Percentiles rank a stretch among this genome's conserved stretches.
These are phyloP conservation scores for Lepidium didymum DNA, from an alignment of 345 rosid genomes.

Conservation along the genomic window DNA sequence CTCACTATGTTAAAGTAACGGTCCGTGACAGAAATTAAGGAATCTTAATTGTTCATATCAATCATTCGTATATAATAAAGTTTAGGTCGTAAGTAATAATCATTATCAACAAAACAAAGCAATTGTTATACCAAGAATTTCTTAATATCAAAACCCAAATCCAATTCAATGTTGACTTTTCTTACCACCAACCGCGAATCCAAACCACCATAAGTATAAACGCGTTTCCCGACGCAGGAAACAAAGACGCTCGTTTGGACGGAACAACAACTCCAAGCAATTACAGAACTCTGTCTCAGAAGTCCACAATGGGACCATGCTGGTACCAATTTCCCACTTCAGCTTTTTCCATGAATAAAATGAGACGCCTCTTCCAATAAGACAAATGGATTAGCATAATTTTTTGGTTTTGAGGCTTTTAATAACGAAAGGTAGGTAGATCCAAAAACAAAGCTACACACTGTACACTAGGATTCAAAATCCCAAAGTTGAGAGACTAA, in stretches of 20 bases:
- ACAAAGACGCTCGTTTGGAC: constrained; percentile 1
- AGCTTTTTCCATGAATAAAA: not conserved
- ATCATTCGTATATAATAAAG: not conserved
- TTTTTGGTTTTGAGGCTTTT: constrained; percentile 7
- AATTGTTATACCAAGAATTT: not conserved
- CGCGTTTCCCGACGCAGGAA: constrained; percentile 4
- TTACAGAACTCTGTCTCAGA: not conserved
- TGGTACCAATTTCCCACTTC: not conserved
- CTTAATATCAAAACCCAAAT: not conserved
- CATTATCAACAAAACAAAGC: constrained; percentile 1
- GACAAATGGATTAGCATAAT: not conserved
- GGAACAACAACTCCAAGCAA: not conserved
- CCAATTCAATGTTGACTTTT: constrained; percentile 4
- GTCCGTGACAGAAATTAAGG: constrained; percentile 9
- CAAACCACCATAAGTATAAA: not conserved
- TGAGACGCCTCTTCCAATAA: not conserved
- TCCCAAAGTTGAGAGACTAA: not conserved
- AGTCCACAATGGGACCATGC: not conserved
- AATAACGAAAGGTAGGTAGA: not conserved
- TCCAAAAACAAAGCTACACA: constrained; percentile 5
- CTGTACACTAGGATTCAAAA: constrained; percentile 12
- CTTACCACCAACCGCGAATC: not conserved
- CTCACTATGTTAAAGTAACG: constrained; percentile 18
- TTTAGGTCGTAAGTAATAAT: constrained; percentile 22
- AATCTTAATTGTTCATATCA: not conserved